Base-by-base conservation (phyloP, 2,329 filamentous ascomycete species). In the Venturia nashicola region DNA sequence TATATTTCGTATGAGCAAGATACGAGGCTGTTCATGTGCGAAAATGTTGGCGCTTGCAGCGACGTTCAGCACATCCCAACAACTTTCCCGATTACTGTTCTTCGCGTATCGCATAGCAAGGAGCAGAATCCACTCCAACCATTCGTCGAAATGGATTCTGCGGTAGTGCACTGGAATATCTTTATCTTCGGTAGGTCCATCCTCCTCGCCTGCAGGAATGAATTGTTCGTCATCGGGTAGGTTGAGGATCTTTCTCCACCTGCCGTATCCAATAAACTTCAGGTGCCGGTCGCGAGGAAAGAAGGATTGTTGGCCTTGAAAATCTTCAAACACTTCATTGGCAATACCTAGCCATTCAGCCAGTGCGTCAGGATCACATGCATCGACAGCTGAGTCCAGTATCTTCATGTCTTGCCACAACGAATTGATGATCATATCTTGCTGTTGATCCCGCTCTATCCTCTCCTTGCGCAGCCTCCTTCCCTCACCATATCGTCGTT, bases 41-140 rank as follows among this genome's bases (percentile, higher is more conserved):
- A 94, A 97, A 27, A 97, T 85, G 62, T 89, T 91, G 16, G 91
- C 90, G 70, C 90, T 86, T 60, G 86, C 82, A 0, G 90, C 90
- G 6, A 88, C 85, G 66, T 91, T 85, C 68, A 95, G 87, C 8
- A 91, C 84, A 61, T 87, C 85, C 72, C 96, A 97, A 61, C 90
- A 87, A 67, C 90, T 86, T 51, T 86, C 81, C 16, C 83, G 79
- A 59, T 88, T 84, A 42, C 86, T 86, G 23, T 81, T 77, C 51
- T 85, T 83, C 8, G 91, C 89, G 40, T 94, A 82, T 5, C 87
- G 80, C 59, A 97, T 80, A 3, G 91, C 89, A 72, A 95, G 95
- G 70, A 94, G 89, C 43, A 95, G 82, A 72, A 99, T 96, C 0
- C 96, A 81, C 68, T 95, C 89, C 3, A 97, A 82, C 94, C 94